Evolutionary conservation across 108 stramenopile species (phyloP).

Genomic region (Schizochytrium sp.): DNA sequence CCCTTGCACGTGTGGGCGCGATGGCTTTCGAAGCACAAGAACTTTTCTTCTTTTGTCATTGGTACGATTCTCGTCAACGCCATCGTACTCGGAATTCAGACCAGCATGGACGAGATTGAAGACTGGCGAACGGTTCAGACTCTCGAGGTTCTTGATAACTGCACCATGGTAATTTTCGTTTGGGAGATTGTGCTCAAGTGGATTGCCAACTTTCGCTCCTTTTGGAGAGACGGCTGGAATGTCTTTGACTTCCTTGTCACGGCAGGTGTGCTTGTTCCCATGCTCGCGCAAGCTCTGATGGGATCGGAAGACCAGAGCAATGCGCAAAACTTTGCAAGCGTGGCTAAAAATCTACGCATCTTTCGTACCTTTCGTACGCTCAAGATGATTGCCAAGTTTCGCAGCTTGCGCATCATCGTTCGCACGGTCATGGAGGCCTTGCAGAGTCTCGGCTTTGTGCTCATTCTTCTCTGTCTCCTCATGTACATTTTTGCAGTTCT

Average conservation of each 20-base stretch:
- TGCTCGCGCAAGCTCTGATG: background rate
- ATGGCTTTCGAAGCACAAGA: background rate
- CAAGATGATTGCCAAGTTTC: constrained; percentile 16
- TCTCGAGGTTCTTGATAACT: background rate
- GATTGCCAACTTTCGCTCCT: background rate
- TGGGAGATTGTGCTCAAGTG: background rate
- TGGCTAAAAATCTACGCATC: background rate
- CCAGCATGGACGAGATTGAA: background rate
- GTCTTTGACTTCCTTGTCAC: background rate
- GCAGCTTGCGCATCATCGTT: constrained; percentile 2
- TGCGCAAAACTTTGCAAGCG: constrained; percentile 17
- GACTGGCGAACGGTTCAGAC: background rate
- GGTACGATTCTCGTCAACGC: background rate
- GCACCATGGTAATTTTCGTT: background rate
- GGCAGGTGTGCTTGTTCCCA: background rate
- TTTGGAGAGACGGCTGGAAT: constrained; percentile 6
- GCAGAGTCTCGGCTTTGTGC: constrained; percentile 12
- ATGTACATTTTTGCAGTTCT: constrained; percentile 19
- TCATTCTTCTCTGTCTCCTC: background rate
- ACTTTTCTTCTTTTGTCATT: constrained; percentile 9
- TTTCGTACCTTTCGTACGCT: constrained; percentile 13
- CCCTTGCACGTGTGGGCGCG: background rate
- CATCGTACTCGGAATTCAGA: background rate
- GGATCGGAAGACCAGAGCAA: background rate
- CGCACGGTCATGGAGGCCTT: background rate